Conservation (phyloP, 2,329 filamentous ascomycete species). For the Sporothrix sp. region DNA sequence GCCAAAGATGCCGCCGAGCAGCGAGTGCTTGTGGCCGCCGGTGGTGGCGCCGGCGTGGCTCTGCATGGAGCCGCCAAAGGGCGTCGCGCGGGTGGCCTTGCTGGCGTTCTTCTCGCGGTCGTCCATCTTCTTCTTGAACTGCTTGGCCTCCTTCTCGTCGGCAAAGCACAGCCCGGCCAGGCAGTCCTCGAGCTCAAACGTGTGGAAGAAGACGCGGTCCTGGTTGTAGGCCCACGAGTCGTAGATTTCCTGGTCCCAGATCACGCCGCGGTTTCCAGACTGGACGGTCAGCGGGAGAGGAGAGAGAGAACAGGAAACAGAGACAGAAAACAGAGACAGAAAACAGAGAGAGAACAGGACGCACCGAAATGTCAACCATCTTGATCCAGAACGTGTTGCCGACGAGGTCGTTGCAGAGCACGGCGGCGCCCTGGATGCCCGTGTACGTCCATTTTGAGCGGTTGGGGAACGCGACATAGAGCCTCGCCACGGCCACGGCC, state of each 20-base stretch:
- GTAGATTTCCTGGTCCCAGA: constrained; percentile 98
- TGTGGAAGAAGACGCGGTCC: constrained; percentile 94
- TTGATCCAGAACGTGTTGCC: constrained; percentile 97
- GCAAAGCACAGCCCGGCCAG: constrained; percentile 83
- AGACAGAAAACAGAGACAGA: constrained; percentile 7
- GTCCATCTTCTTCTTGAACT: constrained; percentile 95
- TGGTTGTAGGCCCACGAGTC: constrained; percentile 93
- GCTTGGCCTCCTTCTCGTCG: constrained; percentile 95
- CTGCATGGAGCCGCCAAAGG: constrained; percentile 48
- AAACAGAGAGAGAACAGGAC: constrained; percentile 26
- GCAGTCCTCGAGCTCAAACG: constrained; percentile 90
- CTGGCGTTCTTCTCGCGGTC: constrained; percentile 91
- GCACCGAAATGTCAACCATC: constrained; percentile 88
- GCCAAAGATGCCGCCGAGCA: constrained; percentile 53
- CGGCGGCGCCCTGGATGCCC: constrained; percentile 81
- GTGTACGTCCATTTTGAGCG: constrained; percentile 85
- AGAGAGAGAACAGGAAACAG: not conserved
- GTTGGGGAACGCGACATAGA: constrained; percentile 89
- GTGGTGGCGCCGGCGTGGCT: constrained; percentile 21
- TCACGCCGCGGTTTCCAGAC: constrained; percentile 70
- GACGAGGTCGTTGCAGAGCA: constrained; percentile 86
- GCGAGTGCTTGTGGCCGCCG: constrained; percentile 33
- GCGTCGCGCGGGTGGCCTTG: constrained; percentile 71
- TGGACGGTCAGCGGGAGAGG: constrained; percentile 27
- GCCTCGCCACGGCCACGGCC: constrained; percentile 81